phyloP scores from a whole-genome alignment of 306 rosid species.

The Abrus precatorius region DNA sequence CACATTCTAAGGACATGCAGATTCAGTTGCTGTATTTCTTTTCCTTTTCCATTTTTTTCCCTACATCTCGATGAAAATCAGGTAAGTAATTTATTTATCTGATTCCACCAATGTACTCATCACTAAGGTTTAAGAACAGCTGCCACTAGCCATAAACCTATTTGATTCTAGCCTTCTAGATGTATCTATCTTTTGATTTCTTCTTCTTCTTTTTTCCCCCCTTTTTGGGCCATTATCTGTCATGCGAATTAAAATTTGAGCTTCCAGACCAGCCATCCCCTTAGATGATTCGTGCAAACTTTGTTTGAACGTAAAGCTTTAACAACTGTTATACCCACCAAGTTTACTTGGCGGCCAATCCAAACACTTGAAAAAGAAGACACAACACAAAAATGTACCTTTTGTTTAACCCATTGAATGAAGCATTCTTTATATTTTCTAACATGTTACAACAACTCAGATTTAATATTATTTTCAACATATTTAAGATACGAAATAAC shows the following conservation, averaged over 20 bases:
- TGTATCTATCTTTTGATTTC: background rate
- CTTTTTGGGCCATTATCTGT: background rate
- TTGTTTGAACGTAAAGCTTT: slow-evolving; percentile 53
- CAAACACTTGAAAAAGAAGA: slow-evolving; percentile 22
- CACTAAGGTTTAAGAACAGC: background rate
- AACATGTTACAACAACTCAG: slow-evolving; percentile 9
- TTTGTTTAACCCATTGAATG: background rate
- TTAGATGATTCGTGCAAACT: slow-evolving; percentile 36
- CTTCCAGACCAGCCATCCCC: slow-evolving; percentile 38
- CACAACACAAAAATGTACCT: background rate
- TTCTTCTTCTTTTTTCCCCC: background rate
- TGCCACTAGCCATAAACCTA: background rate
- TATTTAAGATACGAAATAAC: background rate
- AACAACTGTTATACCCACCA: slow-evolving; percentile 38
- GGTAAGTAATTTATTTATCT: background rate
- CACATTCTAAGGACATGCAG: background rate
- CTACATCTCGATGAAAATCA: background rate
- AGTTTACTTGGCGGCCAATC: slow-evolving; percentile 48
- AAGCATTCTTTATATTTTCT: slow-evolving; percentile 35
- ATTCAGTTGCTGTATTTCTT: slow-evolving; percentile 1
- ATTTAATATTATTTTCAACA: slow-evolving; percentile 31
- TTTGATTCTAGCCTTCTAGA: slow-evolving; percentile 16
- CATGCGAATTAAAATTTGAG: slow-evolving; percentile 34
- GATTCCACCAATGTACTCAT: slow-evolving; percentile 16
- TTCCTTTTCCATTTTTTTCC: background rate